Percentiles rank a stretch among this genome's conserved stretches.
Evolutionary conservation across 2,329 filamentous ascomycete genomes (phyloP).

Genomic region (Aureobasidium lini): DNA sequence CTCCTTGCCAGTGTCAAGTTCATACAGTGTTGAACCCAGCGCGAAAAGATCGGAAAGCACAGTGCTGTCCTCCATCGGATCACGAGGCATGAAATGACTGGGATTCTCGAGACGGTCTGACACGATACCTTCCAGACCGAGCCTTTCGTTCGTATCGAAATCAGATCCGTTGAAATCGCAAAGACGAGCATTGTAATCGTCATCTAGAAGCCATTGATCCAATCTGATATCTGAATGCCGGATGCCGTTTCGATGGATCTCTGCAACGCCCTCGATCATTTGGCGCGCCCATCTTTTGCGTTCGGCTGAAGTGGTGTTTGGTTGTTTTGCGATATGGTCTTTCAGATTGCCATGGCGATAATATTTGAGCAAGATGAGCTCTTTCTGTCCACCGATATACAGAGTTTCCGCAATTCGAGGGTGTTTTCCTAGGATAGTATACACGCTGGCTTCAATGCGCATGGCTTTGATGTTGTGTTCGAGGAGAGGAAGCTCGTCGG

Average conservation of each 20-base stretch:
- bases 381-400: slow-evolving; percentile 1
- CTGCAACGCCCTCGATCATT: slow-evolving; percentile 12
- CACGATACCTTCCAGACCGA: not conserved
- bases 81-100: slow-evolving; percentile 13
- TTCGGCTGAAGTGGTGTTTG: not conserved
- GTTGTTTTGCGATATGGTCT: not conserved
- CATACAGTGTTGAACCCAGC: slow-evolving; percentile 6
- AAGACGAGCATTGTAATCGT: slow-evolving; percentile 2
- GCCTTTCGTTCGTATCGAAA: not conserved
- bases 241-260: slow-evolving; percentile 13
- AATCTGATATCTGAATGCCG: slow-evolving; percentile 13
- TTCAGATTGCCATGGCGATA: not conserved
- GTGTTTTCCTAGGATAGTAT: slow-evolving; percentile 14
- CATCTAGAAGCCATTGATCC: slow-evolving; percentile 14
- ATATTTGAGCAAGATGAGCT: not conserved
- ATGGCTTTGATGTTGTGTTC: slow-evolving; percentile 7
- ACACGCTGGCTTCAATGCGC: slow-evolving; percentile 13
- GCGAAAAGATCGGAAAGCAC: slow-evolving; percentile 14
- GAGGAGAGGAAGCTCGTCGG: not conserved
- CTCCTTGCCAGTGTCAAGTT: not conserved
- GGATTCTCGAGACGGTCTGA: not conserved
- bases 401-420: slow-evolving; percentile 12
- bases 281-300: slow-evolving; percentile 13
- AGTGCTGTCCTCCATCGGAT: not conserved
- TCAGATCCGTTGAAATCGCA: slow-evolving; percentile 13